Evolutionary conservation across 2,329 filamentous ascomycete genomes (phyloP), one percentile per base, ranked within the genome.

Genomic region (Biscogniauxia marginata): DNA sequence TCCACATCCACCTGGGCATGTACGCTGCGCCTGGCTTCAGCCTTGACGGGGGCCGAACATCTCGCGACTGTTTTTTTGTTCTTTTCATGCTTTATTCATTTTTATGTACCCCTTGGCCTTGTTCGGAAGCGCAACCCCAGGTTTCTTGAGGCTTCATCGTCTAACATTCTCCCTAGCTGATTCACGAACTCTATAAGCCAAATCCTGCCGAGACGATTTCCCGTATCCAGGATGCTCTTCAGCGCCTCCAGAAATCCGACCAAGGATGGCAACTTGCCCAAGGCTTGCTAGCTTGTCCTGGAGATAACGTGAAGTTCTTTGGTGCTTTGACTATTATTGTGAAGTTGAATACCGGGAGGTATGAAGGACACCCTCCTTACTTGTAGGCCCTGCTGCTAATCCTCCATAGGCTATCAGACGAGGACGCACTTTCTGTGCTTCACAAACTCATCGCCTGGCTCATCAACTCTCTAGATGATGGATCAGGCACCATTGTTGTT

Each of bases 261-360:
- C 81, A 90, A 66, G 93, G 92, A 53, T 99, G 95, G 95, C 82
- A 89, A 54, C 81, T 97, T 47, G 92, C 91, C 19, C 87, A 93
- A 67, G 84, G 85, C 51, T 79, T 98, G 13, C 77, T 97, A 9
- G 78, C 78, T 50, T 85, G 84, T 58, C 76, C 83, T 20, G 86
- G 90, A 63, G 83, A 89, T 58, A 88, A 93, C 66, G 85, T 95
- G 63, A 88, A 89, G 62, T 98, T 98, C 74, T 96, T 96, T 70
- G 95, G 91, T 13, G 93, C 93, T 24, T 80, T 97, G 57, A 98
- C 93, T 0, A 88, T 97, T 63, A 96, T 91, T 50, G 86, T 98
- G 65, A 99, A 98, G 75, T 84, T 98, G 56, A 97, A 98, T 70
- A 88, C 87, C n/a, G 91, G 95, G 69, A 91, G 87, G 88, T 89